phyloP scores from a whole-genome alignment of 1,284 basidiomycete species.

The Trichosporon asahii region DNA sequence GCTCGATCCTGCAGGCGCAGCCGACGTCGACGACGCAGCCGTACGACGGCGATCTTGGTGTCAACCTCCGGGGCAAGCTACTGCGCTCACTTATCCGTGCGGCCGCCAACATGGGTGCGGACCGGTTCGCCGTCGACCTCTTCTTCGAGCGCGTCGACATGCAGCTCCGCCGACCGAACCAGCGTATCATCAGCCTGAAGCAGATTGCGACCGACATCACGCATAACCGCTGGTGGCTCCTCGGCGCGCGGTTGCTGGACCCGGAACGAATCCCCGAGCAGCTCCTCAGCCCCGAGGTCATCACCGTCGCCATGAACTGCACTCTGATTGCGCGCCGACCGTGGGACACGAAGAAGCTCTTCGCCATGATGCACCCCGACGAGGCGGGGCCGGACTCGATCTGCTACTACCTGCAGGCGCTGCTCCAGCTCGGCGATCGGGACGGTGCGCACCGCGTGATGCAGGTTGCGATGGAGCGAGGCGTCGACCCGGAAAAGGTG shows the following conservation, averaged over 20 bases:
- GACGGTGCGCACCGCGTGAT: constrained; percentile 13
- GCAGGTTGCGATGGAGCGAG: background rate
- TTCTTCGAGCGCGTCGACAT: constrained; percentile 24
- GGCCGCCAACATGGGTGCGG: constrained; percentile 93
- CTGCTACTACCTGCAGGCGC: constrained; percentile 30
- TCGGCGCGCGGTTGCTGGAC: constrained; percentile 1
- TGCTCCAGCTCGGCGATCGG: constrained; percentile 32
- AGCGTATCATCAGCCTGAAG: constrained; percentile 19
- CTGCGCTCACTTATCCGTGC: constrained; percentile 65
- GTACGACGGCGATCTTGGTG: constrained; percentile 14
- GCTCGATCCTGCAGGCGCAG: constrained; percentile 16
- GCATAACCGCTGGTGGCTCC: constrained; percentile 1
- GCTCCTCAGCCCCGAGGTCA: constrained; percentile 23
- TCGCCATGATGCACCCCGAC: constrained; percentile 10
- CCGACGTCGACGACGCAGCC: constrained; percentile 5
- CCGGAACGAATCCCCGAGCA: constrained; percentile 16
- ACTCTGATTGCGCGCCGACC: constrained; percentile 30
- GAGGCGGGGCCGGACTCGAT: background rate
- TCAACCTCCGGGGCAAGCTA: constrained; percentile 5
- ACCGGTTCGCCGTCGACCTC: constrained; percentile 71
- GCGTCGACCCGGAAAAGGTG: constrained; percentile 7
- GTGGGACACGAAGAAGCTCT: constrained; percentile 29
- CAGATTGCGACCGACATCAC: constrained; percentile 25
- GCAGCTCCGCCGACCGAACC: background rate
- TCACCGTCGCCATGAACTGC: constrained; percentile 31